Base-by-base conservation (phyloP, 257 asterid genomes). In the Gentiana straminea region DNA sequence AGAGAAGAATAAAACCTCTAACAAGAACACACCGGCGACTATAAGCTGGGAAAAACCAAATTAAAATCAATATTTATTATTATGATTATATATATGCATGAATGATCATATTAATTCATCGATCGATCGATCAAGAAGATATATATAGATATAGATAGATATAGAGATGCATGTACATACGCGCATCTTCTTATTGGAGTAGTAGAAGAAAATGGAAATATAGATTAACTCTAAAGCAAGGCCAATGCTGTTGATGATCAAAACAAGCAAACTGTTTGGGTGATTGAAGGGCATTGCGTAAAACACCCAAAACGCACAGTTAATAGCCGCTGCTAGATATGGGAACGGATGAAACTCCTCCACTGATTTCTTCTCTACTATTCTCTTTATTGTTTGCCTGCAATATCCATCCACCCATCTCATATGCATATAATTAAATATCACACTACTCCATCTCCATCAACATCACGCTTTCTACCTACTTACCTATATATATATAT, bases 301-400 rank as follows among this genome's bases (percentile, higher is more conserved):
- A 62, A 73, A 79, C 13, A 86, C 46, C 93, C 95, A 86, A 43
- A 78, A 53, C 49, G 68, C 1, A 60, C 95, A 86, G 65, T 80
- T 86, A 83, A 83, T 69, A 8, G 48, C 54, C 2, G 72, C 48
- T 0, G 80, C 77, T 1, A 80, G 36, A 61, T 83, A 86, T 1
- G 95, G 95, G 13, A 75, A 83, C 0, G 95, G 95, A 13, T 78
- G 93, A 64, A 80, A 86, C 36, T 77, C 83, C 60, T 83, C 89
- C 0, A 79, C 69, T 50, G 69, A 64, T 65, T 71, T 83, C 1
- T 77, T 78, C 69, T 78, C 73, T 3, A 44, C 0, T 33, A 86
- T 80, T 63, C 89, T 68, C 59, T 2, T 3, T 36, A 78, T 78
- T 1, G 83, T 77, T 34, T 78, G 81, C 65, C 93, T 84, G 41